Evolutionary conservation across 1,139 yeast species (phyloP).

Genomic region (Sugiyamaella sp.): DNA sequence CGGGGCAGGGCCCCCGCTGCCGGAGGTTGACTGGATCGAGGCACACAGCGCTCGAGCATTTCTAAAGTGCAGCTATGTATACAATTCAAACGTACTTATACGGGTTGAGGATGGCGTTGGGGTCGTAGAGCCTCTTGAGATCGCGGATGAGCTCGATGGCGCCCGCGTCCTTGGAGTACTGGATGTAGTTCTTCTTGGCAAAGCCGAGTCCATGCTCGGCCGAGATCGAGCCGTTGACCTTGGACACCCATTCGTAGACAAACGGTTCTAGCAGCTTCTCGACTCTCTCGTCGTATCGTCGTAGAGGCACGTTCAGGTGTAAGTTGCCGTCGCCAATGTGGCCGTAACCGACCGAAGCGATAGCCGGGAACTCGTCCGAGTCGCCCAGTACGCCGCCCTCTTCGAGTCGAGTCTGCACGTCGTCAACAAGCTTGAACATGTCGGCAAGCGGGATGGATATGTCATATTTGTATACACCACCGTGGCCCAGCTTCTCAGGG

Average conservation of each 20-base stretch:
- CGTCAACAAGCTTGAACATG: conserved; percentile 79
- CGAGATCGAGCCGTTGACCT: conserved; percentile 80
- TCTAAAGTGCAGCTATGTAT: background rate
- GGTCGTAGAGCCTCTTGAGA: conserved; percentile 80
- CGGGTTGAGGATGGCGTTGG: conserved; percentile 88
- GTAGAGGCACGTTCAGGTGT: conserved; percentile 89
- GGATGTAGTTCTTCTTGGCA: conserved; percentile 88
- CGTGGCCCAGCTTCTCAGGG: conserved; percentile 83
- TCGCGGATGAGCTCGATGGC: conserved; percentile 76
- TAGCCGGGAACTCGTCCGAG: conserved; percentile 73
- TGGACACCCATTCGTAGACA: conserved; percentile 86
- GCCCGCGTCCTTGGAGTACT: conserved; percentile 72
- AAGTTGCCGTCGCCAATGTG: conserved; percentile 96
- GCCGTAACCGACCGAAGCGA: conserved; percentile 90
- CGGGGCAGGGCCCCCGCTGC: too few relatives aligned
- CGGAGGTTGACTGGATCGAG: too few relatives aligned
- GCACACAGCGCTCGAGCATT: too few relatives aligned
- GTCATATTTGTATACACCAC: conserved; percentile 94
- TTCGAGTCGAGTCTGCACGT: conserved; percentile 59
- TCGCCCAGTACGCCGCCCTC: conserved; percentile 64
- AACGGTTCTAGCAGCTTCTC: conserved; percentile 86
- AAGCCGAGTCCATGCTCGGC: conserved; percentile 98
- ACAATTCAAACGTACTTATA: conserved; percentile 61
- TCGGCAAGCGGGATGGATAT: conserved; percentile 84
- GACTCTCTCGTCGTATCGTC: conserved; percentile 73